A percentile compares a stretch with the other conserved stretches of the same genome.
Evolutionary conservation across 2,329 filamentous ascomycete genomes (phyloP).

Genomic region (Fusarium haematococcum): DNA sequence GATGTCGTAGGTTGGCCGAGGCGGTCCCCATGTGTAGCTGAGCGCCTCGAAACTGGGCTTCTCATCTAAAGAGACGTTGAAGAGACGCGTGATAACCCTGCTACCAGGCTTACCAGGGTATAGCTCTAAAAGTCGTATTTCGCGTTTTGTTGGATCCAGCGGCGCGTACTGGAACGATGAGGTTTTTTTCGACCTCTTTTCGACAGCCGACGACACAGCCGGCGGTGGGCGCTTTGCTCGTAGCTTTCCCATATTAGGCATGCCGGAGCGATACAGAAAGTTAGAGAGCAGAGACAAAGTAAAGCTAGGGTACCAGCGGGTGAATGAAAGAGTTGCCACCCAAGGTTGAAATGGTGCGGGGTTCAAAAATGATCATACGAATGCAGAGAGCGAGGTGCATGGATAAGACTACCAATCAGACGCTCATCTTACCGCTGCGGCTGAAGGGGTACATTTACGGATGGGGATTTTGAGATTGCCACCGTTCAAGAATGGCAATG

Average conservation of each 20-base stretch:
- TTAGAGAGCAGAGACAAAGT: background rate
- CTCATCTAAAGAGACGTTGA: conserved; percentile 1
- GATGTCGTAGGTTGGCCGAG: background rate
- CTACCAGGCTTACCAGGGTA: conserved; percentile 3
- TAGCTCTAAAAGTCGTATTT: conserved; percentile 1
- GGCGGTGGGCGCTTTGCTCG: background rate
- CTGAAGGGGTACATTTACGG: background rate
- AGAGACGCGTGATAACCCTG: background rate
- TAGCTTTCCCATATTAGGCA: background rate
- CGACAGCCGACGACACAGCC: too few relatives aligned
- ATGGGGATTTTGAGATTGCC: background rate
- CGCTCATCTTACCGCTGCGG: background rate
- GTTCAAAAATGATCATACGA: background rate
- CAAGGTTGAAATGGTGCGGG: background rate
- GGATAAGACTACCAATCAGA: background rate
- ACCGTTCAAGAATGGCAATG: background rate
- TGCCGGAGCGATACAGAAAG: background rate
- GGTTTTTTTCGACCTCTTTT: background rate
- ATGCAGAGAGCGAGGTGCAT: background rate
- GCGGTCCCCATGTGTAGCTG: conserved; percentile 15
- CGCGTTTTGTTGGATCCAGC: background rate
- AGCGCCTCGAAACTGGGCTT: conserved; percentile 8
- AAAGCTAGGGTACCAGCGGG: background rate
- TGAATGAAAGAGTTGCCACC: background rate
- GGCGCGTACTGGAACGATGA: background rate